phyloP scores from a whole-genome alignment of 305 asterid genomes.

The Fraxinus velutina region DNA sequence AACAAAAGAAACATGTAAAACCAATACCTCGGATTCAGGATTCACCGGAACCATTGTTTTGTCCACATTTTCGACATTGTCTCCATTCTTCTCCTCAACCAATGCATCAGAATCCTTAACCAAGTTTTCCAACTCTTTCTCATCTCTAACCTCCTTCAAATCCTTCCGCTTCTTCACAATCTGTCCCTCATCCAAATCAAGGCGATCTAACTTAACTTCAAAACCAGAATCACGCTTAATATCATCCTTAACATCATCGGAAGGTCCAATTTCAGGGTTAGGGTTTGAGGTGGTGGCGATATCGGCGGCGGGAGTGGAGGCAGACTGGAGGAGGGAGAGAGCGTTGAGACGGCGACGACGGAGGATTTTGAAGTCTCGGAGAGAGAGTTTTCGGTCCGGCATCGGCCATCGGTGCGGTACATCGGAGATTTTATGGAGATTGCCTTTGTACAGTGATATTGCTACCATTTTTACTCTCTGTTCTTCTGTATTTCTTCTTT shows the following conservation, averaged over 20 bases:
- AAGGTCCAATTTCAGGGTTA: slow-evolving; percentile 18
- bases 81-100: slow-evolving; percentile 38
- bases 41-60: slow-evolving; percentile 23
- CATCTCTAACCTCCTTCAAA: slow-evolving; percentile 25
- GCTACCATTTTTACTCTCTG: slow-evolving; percentile 54
- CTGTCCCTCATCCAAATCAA: slow-evolving; percentile 24
- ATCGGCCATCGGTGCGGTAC: slow-evolving; percentile 64
- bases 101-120: slow-evolving; percentile 33
- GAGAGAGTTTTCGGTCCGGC: slow-evolving; percentile 55
- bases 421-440: slow-evolving; percentile 66
- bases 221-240: slow-evolving; percentile 16
- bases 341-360: slow-evolving; percentile 68
- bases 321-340: slow-evolving; percentile 50
- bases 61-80: slow-evolving; percentile 20
- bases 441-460: slow-evolving; percentile 75
- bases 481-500: neutral
- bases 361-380: slow-evolving; percentile 56
- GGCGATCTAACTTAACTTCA: slow-evolving; percentile 29
- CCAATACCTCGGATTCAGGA: slow-evolving; percentile 43
- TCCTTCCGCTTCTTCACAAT: slow-evolving; percentile 21
- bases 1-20: neutral
- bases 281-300: slow-evolving; percentile 36
- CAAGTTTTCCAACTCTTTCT: slow-evolving; percentile 29
- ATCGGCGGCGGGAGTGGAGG: slow-evolving; percentile 17
- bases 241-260: slow-evolving; percentile 8